Conservation (phyloP, 2,329 filamentous ascomycete genomes). For the Diplodia mutila region DNA sequence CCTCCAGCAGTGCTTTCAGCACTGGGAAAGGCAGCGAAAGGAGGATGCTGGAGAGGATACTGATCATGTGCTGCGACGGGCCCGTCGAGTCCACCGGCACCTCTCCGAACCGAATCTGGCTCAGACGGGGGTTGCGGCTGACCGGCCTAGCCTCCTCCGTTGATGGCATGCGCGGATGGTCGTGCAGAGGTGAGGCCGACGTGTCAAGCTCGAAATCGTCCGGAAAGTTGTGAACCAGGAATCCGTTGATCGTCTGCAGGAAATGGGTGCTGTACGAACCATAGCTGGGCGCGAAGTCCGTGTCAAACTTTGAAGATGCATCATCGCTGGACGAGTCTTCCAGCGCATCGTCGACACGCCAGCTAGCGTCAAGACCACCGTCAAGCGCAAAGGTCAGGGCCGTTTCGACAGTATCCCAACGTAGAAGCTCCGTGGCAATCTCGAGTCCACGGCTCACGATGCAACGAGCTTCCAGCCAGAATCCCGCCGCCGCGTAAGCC, state of each 20-base stretch:
- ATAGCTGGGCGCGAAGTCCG: slow-evolving; percentile 43
- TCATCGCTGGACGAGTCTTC: slow-evolving; percentile 36
- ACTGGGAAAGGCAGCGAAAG: slow-evolving; percentile 71
- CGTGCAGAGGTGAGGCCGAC: slow-evolving; percentile 50
- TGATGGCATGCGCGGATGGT: slow-evolving; percentile 53
- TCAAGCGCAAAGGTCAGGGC: slow-evolving; percentile 64
- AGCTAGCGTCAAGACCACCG: slow-evolving; percentile 47
- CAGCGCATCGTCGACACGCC: slow-evolving; percentile 32
- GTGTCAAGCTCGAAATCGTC: slow-evolving; percentile 63
- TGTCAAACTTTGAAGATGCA: slow-evolving; percentile 29
- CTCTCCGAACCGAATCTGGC: slow-evolving; percentile 73
- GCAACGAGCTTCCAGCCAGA: slow-evolving; percentile 59
- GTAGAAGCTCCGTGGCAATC: slow-evolving; percentile 61
- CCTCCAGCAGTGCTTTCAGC: slow-evolving; percentile 68
- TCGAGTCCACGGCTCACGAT: slow-evolving; percentile 63
- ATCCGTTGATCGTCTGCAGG: slow-evolving; percentile 60
- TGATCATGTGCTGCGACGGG: slow-evolving; percentile 46
- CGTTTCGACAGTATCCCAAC: slow-evolving; percentile 66
- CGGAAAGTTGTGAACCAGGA: slow-evolving; percentile 64
- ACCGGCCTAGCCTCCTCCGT: slow-evolving; percentile 41
- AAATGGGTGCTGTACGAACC: slow-evolving; percentile 60
- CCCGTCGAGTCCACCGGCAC: slow-evolving; percentile 52
- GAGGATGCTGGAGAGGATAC: slow-evolving; percentile 66
- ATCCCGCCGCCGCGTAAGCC: slow-evolving; percentile 67
- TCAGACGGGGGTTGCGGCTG: slow-evolving; percentile 58